Evolutionary conservation across 2,329 filamentous ascomycete species (phyloP), one percentile per base, ranked within the genome.

Genomic region (Xylariaceae sp.): DNA sequence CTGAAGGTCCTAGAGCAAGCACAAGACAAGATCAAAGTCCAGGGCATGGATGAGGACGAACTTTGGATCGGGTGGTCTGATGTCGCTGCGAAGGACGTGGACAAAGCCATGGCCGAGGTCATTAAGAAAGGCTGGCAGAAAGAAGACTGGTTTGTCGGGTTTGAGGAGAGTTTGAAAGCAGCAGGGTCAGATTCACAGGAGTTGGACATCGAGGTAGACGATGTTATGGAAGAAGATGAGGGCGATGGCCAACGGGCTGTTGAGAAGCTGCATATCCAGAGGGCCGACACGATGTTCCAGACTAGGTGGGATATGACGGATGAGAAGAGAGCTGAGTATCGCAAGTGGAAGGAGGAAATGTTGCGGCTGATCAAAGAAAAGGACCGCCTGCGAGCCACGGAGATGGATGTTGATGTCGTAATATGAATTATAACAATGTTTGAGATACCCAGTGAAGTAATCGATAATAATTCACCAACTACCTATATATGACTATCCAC

Each of bases 231-330:
- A 12, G 45, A 66, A 2, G 64, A 63, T 22, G 67, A 65, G 2
- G 67, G 70, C 19, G 68, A 66, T n/a, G 68, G 15, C 12, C 33
- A 36, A 36, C 4, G 30, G 56, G 53, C 41, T 49, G 57, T 58
- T 10, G 67, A 62, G 53, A 72, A 66, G 51, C 62, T 70, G 35
- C 71, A 75, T 49, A 63, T 75, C 27, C 68, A 82, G 67, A 66
- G 75, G 49, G 71, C 75, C 9, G 80, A 83, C 55, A 87, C 83
- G 2, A 90, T 90, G 87, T 81, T 91, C 58, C 86, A 90, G 66
- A 83, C 85, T 55, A 77, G 79, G 42, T 84, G 87, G 60, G 86
- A 84, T 60, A 66, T 91, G 58, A 85, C 83, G 54, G 81, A 85
- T 43, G 72, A 76, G 53, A 82, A 81, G 57, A 75, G 76, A 58